phyloP scores from a whole-genome alignment of 73 alveolate genomes.

The Paramecium tetraurelia region DNA sequence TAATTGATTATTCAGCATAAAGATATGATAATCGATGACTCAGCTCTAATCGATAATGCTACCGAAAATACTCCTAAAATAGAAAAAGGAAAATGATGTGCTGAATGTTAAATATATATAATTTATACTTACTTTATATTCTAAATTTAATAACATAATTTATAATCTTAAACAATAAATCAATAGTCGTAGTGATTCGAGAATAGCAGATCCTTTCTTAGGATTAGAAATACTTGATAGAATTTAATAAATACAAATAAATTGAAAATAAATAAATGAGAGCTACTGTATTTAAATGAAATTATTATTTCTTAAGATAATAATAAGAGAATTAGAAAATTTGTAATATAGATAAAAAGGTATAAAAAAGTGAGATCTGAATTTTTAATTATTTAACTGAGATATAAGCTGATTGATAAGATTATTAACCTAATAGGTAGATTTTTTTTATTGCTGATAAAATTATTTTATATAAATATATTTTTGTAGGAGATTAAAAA shows the following conservation, averaged over 20 bases:
- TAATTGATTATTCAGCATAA: neutral
- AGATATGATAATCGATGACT: neutral
- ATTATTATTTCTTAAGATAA: too few relatives aligned
- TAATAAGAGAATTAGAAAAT: too few relatives aligned
- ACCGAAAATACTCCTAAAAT: neutral
- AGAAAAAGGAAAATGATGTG: neutral
- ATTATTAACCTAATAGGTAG: too few relatives aligned
- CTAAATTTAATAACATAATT: neutral
- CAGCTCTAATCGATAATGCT: neutral
- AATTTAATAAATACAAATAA: too few relatives aligned
- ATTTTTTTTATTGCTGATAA: neutral
- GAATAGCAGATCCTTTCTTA: too few relatives aligned
- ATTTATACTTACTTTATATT: neutral
- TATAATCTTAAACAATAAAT: neutral
- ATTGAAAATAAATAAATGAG: too few relatives aligned
- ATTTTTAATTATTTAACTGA: too few relatives aligned
- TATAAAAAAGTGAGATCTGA: too few relatives aligned
- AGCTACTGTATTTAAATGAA: too few relatives aligned
- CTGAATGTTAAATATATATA: neutral
- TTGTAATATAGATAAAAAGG: too few relatives aligned
- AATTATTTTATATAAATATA: neutral
- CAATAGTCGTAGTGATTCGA: neutral
- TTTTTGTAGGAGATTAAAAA: neutral
- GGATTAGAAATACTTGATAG: too few relatives aligned
- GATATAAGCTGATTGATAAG: neutral